Evolutionary conservation across 2,329 filamentous ascomycete species (phyloP).

Genomic region (Alternaria ethzedia): DNA sequence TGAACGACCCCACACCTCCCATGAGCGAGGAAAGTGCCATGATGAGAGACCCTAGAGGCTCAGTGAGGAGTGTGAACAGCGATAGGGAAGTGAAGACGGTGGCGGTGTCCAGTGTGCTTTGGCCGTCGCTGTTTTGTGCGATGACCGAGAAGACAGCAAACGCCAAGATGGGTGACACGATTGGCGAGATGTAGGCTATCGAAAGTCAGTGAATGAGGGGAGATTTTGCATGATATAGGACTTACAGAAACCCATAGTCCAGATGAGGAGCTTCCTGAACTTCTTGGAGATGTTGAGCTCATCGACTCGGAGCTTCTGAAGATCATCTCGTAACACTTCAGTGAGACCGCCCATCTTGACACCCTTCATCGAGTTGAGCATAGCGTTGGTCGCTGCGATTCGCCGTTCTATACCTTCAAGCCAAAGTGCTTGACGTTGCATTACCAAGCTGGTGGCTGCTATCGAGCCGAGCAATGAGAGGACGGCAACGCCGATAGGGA

Average conservation of each 20-base stretch:
- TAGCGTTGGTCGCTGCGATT: constrained; percentile 50
- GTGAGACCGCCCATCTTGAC: constrained; percentile 55
- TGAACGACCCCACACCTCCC: constrained; percentile 55
- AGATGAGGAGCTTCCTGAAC: constrained; percentile 45
- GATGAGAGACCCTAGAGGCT: constrained; percentile 55
- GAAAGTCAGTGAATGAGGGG: constrained; percentile 4
- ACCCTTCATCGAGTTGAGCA: constrained; percentile 55
- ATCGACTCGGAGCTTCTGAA: constrained; percentile 41
- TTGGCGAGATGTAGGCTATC: constrained; percentile 39
- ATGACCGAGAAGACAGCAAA: constrained; percentile 55
- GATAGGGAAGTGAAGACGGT: constrained; percentile 57
- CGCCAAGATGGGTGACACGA: constrained; percentile 53
- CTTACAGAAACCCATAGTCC: constrained; percentile 46
- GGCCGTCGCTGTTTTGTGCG: constrained; percentile 43
- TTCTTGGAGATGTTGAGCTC: constrained; percentile 45
- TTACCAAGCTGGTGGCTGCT: constrained; percentile 37
- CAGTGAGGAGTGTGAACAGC: constrained; percentile 55
- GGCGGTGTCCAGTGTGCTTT: constrained; percentile 48
- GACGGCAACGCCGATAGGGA: constrained; percentile 56
- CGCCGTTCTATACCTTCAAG: constrained; percentile 54
- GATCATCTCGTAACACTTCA: constrained; percentile 35
- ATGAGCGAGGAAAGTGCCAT: constrained; percentile 55
- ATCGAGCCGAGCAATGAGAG: constrained; percentile 36
- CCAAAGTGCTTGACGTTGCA: constrained; percentile 48
- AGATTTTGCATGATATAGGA: background rate